A percentile compares a stretch with the other conserved stretches of the same genome.
phyloP scores from a whole-genome alignment of 140 eudicot genomes.

The Ambrosia hybrid region DNA sequence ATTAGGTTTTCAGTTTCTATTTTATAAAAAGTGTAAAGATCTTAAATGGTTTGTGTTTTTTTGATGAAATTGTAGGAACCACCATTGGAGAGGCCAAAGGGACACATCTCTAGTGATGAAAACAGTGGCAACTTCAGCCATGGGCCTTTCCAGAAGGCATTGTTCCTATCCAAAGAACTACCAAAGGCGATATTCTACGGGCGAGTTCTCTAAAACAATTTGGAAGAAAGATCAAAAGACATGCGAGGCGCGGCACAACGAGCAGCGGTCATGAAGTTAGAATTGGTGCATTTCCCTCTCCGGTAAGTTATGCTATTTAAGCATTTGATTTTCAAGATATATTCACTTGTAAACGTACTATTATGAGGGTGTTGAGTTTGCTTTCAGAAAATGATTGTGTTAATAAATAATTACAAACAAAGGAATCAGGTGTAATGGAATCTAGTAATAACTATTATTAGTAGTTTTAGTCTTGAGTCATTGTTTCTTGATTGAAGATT shows the following conservation, averaged over 20 bases:
- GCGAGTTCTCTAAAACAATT: slow-evolving; percentile 57
- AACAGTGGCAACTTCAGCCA: slow-evolving; percentile 43
- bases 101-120: slow-evolving; percentile 31
- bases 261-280: slow-evolving; percentile 75
- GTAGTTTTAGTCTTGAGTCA: no score
- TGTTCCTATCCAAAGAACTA: slow-evolving; percentile 87
- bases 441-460: no score
- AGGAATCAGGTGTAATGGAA: no score
- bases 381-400: no score
- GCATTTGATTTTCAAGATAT: no score
- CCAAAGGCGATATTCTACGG: slow-evolving; percentile 68
- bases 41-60: neutral
- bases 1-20: neutral
- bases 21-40: slow-evolving; percentile 7
- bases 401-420: no score
- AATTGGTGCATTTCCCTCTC: no score
- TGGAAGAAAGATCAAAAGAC: slow-evolving; percentile 60
- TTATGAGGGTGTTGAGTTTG: no score
- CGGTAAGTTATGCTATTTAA: no score
- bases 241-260: slow-evolving; percentile 58
- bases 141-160: slow-evolving; percentile 87
- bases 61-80: slow-evolving; percentile 35
- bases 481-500: no score
- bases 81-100: slow-evolving; percentile 73
- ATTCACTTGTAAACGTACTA: no score